Evolutionary conservation across 2,329 filamentous ascomycete genomes (phyloP), one percentile per base, ranked within the genome.

Genomic region (Exophiala sideris): DNA sequence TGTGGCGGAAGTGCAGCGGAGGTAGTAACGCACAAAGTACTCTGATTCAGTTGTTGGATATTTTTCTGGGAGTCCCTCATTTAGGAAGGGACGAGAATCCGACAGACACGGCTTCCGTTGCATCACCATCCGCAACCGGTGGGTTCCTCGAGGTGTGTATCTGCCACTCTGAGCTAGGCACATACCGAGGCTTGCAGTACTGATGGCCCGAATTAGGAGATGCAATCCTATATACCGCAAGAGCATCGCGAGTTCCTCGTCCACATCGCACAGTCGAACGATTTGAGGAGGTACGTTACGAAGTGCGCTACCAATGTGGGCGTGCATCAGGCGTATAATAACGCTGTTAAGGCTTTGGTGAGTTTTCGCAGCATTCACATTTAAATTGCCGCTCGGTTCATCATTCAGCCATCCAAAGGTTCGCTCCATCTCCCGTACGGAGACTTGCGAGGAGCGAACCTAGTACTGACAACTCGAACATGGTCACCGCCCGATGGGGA

Each of bases 21-120:
- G 78, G 78, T 0, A 80, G 77, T 55, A 81, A 81, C 60, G 78
- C 75, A 0, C 78, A 80, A 58, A 79, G 76, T 63, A 79, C 77
- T 0, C 58, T 81, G 36, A 70, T 81, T 2, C 78, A 80, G 45
- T 75, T 79, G 16, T 77, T 79, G 54, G 78, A 81, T 57, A 75
- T 77, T 7, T 74, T 76, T 1, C 69, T 81, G 2, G 77, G 76
- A 0, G 74, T 80, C 14, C 38, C 38, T 40, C n/a, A 40, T 40
- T 5, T 40, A 7, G n/a, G 38, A 16, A 40, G 38, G 38, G 6
- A 40, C 6, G 14, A 7, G n/a, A 40, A 9, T 9, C 38, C 14
- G 38, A 7, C 38, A 40, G n/a, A 40, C 9, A 7, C n/a, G n/a
- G n/a, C n/a, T n/a, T n/a, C n/a, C n/a, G n/a, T n/a, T n/a, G 6